Conservation (phyloP, 192 early-diverging fungal genomes). For the Bifiguratus adelaidae region DNA sequence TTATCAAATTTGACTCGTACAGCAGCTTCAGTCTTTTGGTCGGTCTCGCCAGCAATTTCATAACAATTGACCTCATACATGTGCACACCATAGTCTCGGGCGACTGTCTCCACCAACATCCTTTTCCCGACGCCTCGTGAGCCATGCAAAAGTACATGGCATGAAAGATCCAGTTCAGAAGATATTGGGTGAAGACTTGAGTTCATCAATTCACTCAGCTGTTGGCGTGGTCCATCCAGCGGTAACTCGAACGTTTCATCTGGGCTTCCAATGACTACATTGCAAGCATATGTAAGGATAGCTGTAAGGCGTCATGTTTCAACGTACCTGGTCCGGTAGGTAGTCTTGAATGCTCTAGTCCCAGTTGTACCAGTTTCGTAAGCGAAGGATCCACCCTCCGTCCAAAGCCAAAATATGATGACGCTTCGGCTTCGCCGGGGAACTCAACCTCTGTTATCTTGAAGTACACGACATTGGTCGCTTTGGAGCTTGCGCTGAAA, state of each 20-base stretch:
- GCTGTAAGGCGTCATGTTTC: no score
- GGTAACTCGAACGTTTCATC: no score
- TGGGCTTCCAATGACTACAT: no score
- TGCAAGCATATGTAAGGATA: no score
- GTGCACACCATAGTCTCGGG: conserved; percentile 67
- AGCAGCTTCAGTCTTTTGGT: conserved; percentile 65
- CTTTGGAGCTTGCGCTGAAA: background rate
- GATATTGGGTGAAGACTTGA: conserved; percentile 70
- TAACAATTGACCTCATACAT: conserved; percentile 71
- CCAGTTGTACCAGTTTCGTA: conserved; percentile 55
- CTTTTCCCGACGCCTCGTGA: conserved; percentile 78
- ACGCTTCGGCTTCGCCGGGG: background rate
- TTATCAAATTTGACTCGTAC: conserved; percentile 71
- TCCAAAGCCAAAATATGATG: conserved; percentile 17
- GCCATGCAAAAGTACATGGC: conserved; percentile 68
- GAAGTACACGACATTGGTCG: conserved; percentile 35
- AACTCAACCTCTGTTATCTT: conserved; percentile 30
- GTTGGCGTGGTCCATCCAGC: no score
- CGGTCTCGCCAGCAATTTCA: conserved; percentile 69
- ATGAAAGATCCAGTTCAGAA: conserved; percentile 49
- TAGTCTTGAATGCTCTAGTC: conserved; percentile 45
- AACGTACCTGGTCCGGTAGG: conserved; percentile 25
- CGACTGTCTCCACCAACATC: conserved; percentile 49
- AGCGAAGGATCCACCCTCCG: conserved; percentile 35
- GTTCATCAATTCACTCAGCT: conserved; percentile 47